Conservation (phyloP, 2,329 filamentous ascomycete species). For the Sodiomyces alkalinus region DNA sequence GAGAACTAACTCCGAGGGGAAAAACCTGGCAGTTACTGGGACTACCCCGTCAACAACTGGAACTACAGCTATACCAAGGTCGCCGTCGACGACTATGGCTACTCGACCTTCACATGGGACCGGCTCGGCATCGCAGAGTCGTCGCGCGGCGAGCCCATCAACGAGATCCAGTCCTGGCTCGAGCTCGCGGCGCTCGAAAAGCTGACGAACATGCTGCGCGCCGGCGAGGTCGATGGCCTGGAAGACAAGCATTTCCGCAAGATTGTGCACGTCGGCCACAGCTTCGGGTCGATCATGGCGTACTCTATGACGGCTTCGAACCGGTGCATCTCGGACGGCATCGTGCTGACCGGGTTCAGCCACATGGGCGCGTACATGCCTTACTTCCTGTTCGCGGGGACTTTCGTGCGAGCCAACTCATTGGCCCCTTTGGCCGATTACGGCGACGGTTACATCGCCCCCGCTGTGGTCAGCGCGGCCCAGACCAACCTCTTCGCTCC, state of each 20-base stretch:
- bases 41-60: slow-evolving; percentile 37
- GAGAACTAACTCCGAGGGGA: too few relatives aligned
- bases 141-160: slow-evolving; percentile 40
- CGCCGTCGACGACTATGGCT: slow-evolving; percentile 37
- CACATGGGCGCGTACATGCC: slow-evolving; percentile 27
- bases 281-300: slow-evolving; percentile 43
- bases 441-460: slow-evolving; percentile 36
- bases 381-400: slow-evolving; percentile 26
- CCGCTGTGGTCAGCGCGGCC: slow-evolving; percentile 27
- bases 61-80: slow-evolving; percentile 47
- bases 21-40: slow-evolving; percentile 47
- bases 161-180: slow-evolving; percentile 41
- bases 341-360: slow-evolving; percentile 46
- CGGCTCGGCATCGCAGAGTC: slow-evolving; percentile 46
- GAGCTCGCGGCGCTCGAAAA: slow-evolving; percentile 42
- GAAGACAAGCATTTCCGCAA: slow-evolving; percentile 18
- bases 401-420: slow-evolving; percentile 27
- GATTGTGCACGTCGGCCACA: slow-evolving; percentile 47
- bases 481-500: slow-evolving; percentile 38
- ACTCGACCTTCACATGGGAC: slow-evolving; percentile 45
- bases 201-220: slow-evolving; percentile 33
- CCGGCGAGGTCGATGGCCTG: slow-evolving; percentile 26
- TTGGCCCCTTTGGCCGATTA: slow-evolving; percentile 17
- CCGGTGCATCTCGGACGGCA: slow-evolving; percentile 36
- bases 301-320: slow-evolving; percentile 37